Evolutionary conservation across 257 asterid species (phyloP).

Genomic region (Solanum bukasovii): DNA sequence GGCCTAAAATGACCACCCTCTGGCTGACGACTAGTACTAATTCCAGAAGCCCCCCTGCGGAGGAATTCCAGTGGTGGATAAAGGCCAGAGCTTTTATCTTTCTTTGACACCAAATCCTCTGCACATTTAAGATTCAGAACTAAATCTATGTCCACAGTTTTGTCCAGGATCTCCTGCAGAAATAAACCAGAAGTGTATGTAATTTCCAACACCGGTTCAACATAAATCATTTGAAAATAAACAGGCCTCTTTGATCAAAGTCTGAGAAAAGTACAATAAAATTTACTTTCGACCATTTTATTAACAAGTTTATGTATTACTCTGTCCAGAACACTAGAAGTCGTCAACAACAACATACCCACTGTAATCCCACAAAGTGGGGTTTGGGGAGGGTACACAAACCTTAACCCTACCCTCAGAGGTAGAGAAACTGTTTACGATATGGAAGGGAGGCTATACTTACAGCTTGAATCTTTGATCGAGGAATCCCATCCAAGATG

Average conservation of each 20-base stretch:
- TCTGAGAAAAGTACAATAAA: background rate
- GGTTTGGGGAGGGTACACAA: background rate
- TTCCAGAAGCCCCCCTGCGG: constrained; percentile 35
- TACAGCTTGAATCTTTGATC: constrained; percentile 80
- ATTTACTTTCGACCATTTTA: background rate
- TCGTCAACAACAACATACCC: background rate
- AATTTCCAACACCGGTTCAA: background rate
- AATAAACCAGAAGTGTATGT: background rate
- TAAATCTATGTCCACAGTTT: constrained; percentile 64
- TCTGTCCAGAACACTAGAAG: background rate
- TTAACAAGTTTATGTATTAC: background rate
- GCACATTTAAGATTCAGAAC: constrained; percentile 73
- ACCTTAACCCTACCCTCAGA: background rate
- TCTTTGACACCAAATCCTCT: constrained; percentile 29
- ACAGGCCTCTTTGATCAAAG: background rate
- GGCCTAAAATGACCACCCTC: constrained; percentile 22
- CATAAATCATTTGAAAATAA: background rate
- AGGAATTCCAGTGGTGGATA: constrained; percentile 29
- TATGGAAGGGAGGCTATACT: constrained; percentile 8
- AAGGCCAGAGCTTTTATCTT: constrained; percentile 21
- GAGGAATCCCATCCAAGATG: constrained; percentile 86
- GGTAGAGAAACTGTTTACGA: background rate
- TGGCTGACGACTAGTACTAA: constrained; percentile 25
- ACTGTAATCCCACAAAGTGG: background rate
- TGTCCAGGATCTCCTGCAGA: constrained; percentile 73